A percentile compares a stretch with the other conserved stretches of the same genome.
Conservation (phyloP, 2,329 filamentous ascomycete genomes). For the Penicillium digitatum region DNA sequence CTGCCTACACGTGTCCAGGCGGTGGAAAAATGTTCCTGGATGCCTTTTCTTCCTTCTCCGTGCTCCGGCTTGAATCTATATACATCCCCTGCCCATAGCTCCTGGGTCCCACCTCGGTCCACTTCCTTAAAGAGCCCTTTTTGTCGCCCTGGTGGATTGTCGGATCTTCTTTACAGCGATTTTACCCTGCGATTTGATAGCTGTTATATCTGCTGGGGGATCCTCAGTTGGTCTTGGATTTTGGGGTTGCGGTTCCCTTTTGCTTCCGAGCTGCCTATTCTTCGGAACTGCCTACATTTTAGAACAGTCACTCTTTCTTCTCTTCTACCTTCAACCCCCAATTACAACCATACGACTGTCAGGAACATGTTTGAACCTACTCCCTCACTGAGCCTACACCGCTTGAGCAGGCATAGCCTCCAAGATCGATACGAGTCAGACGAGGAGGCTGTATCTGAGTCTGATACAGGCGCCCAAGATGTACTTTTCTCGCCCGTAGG, state of each 20-base stretch:
- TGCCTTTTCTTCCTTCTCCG: neutral
- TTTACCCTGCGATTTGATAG: neutral
- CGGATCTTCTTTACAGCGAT: constrained; percentile 6
- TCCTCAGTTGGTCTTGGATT: neutral
- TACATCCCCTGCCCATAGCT: constrained; percentile 3
- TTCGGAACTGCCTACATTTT: constrained; percentile 5
- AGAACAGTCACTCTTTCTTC: neutral
- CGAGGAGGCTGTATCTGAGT: constrained; percentile 39
- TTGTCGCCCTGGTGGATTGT: neutral
- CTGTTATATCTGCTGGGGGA: neutral
- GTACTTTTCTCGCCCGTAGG: constrained; percentile 31
- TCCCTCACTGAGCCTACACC: constrained; percentile 28
- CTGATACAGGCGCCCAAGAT: constrained; percentile 33
- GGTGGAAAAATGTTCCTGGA: constrained; percentile 16
- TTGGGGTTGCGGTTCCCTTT: neutral
- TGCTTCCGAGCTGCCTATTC: neutral
- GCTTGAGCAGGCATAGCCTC: constrained; percentile 30
- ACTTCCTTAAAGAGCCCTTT: constrained; percentile 4
- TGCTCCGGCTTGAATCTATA: neutral
- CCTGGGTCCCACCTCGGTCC: neutral
- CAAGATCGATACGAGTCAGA: constrained; percentile 39
- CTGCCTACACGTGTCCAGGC: constrained; percentile 20
- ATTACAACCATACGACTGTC: neutral
- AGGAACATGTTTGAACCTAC: constrained; percentile 30
- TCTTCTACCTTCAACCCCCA: neutral